phyloP scores from a whole-genome alignment of 2,329 filamentous ascomycete species.

The Talaromyces sp. region DNA sequence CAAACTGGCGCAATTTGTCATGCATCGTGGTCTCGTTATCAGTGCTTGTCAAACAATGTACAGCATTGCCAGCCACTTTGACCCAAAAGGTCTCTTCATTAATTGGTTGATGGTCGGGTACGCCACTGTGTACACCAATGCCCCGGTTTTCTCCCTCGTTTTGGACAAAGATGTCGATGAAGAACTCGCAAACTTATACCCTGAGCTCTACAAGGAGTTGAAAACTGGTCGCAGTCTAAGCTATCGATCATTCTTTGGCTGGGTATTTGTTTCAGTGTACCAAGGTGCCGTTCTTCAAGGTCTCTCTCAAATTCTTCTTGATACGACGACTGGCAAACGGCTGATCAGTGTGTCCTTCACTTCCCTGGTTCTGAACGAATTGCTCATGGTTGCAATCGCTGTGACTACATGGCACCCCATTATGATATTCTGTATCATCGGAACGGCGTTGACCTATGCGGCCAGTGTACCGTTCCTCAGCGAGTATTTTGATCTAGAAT shows the following conservation, averaged over 20 bases:
- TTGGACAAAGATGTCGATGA: constrained; percentile 95
- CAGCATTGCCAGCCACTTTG: constrained; percentile 85
- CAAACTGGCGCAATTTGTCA: constrained; percentile 96
- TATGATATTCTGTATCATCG: constrained; percentile 80
- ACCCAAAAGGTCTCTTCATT: constrained; percentile 90
- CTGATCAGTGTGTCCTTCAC: constrained; percentile 94
- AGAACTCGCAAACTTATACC: constrained; percentile 86
- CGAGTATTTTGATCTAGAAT: constrained; percentile 81
- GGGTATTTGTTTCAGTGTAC: constrained; percentile 92
- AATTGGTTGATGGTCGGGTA: constrained; percentile 98
- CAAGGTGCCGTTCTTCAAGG: constrained; percentile 94
- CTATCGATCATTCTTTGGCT: constrained; percentile 93
- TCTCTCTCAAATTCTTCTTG: constrained; percentile 80
- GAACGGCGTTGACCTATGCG: constrained; percentile 74
- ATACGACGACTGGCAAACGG: constrained; percentile 56
- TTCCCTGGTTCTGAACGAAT: constrained; percentile 84
- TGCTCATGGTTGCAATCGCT: constrained; percentile 94
- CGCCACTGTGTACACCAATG: constrained; percentile 90
- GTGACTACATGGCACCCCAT: constrained; percentile 95
- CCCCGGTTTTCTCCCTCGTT: constrained; percentile 86
- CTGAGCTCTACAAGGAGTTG: constrained; percentile 96
- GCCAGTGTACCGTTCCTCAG: constrained; percentile 80
- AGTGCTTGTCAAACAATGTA: constrained; percentile 96
- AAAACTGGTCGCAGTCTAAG: constrained; percentile 79
- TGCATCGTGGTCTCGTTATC: constrained; percentile 93